These are phyloP conservation scores for Beauveria caledonica DNA, from an alignment of 2,329 filamentous ascomycete species.

Conservation along the genomic window DNA sequence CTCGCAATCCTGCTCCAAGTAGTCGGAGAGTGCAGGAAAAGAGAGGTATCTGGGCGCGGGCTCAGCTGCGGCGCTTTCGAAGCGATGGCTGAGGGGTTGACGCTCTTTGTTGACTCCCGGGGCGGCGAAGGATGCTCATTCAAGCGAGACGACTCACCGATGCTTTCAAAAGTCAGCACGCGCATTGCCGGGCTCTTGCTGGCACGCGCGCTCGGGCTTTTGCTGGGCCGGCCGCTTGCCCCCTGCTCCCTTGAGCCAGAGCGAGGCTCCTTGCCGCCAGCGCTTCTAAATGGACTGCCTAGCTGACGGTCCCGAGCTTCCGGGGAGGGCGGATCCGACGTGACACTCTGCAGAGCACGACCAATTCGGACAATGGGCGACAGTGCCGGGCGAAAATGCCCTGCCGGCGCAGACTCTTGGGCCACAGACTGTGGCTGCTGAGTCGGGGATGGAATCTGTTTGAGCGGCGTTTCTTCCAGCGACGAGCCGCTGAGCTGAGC, in stretches of 20 bases:
- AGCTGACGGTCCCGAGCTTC: conserved; percentile 41
- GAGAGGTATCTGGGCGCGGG: not conserved
- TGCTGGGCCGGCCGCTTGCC: conserved; percentile 19
- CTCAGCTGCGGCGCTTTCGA: not conserved
- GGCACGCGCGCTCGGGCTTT: conserved; percentile 22
- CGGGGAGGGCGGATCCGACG: conserved; percentile 51
- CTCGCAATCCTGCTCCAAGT: not conserved
- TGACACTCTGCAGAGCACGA: conserved; percentile 47
- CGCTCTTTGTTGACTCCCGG: not conserved
- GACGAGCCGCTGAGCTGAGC: conserved; percentile 9
- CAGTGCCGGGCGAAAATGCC: conserved; percentile 34
- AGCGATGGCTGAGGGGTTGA: not conserved
- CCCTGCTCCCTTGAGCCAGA: conserved; percentile 21
- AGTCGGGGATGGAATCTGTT: conserved; percentile 30
- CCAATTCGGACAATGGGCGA: conserved; percentile 53
- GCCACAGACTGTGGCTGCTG: conserved; percentile 25
- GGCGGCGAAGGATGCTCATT: not conserved
- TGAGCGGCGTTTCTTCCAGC: conserved; percentile 26
- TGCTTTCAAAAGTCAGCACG: conserved; percentile 8
- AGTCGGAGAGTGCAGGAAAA: not conserved
- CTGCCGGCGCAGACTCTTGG: conserved; percentile 22
- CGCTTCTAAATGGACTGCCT: conserved; percentile 46
- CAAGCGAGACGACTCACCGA: conserved; percentile 10
- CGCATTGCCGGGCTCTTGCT: conserved; percentile 4
- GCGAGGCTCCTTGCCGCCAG: conserved; percentile 28